A percentile compares a stretch with the other conserved stretches of the same genome.
Conservation (phyloP, 208 protist genomes). For the Leishmania arabica region DNA sequence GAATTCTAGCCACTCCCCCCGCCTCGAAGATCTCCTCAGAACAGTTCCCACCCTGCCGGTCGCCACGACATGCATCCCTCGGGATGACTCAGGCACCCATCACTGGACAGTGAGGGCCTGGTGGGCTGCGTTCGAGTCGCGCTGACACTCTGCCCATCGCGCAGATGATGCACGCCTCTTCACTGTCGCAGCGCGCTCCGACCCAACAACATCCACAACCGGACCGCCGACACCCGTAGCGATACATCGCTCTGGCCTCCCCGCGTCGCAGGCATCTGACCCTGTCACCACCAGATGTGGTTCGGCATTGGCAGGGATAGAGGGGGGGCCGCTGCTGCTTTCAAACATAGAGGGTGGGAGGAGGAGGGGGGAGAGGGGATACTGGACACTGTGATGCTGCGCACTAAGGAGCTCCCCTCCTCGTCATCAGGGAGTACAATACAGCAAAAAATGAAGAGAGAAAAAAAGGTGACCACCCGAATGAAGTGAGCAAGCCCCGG, state of each 20-base stretch:
- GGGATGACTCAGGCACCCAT: neutral
- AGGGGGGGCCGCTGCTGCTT: neutral
- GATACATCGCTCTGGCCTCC: neutral
- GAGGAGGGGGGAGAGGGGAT: neutral
- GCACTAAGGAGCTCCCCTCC: neutral
- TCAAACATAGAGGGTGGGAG: neutral
- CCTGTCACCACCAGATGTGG: neutral
- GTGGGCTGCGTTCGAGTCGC: neutral
- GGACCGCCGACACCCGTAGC: neutral
- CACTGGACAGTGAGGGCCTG: neutral
- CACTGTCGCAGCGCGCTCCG: neutral
- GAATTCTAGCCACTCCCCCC: neutral
- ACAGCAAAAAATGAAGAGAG: neutral
- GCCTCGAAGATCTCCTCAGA: neutral
- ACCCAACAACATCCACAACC: neutral
- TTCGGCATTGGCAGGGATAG: neutral
- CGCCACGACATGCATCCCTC: neutral
- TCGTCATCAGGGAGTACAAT: neutral
- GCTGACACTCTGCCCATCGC: neutral
- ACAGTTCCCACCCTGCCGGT: neutral
- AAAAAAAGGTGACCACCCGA: neutral
- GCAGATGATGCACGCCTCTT: neutral
- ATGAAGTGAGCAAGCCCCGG: neutral
- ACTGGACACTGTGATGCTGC: neutral
- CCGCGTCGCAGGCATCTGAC: neutral